Evolutionary conservation across 257 asterid species (phyloP).

Genomic region (Salvia splendens): DNA sequence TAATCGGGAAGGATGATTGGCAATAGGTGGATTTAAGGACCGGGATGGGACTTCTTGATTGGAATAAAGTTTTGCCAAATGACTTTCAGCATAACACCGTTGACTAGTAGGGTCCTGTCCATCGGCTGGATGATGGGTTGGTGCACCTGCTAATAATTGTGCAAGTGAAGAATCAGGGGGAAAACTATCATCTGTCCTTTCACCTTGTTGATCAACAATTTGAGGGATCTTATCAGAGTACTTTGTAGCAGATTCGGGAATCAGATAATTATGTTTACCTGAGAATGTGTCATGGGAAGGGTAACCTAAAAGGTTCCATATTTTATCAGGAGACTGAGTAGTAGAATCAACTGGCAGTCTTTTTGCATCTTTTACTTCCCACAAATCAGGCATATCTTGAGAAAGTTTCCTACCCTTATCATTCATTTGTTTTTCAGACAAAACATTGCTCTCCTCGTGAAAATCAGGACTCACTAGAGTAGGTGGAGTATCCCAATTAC

Average conservation of each 20-base stretch:
- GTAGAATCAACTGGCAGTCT: slow-evolving; percentile 37
- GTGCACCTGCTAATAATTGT: slow-evolving; percentile 33
- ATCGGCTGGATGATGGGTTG: slow-evolving; percentile 37
- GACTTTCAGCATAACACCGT: slow-evolving; percentile 29
- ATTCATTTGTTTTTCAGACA: slow-evolving; percentile 41
- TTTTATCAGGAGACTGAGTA: slow-evolving; percentile 36
- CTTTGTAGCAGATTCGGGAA: slow-evolving; percentile 41
- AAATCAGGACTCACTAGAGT: slow-evolving; percentile 41
- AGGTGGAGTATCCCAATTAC: slow-evolving; percentile 42
- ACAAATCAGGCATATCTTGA: slow-evolving; percentile 36
- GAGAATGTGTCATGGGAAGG: slow-evolving; percentile 36
- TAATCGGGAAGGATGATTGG: slow-evolving; percentile 36
- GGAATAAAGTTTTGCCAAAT: slow-evolving; percentile 33
- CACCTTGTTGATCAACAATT: slow-evolving; percentile 44
- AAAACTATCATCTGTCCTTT: slow-evolving; percentile 39
- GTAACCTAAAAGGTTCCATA: slow-evolving; percentile 37
- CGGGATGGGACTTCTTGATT: slow-evolving; percentile 38
- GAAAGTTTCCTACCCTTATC: slow-evolving; percentile 35
- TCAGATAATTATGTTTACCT: slow-evolving; percentile 27
- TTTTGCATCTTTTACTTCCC: slow-evolving; percentile 38
- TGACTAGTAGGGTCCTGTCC: slow-evolving; percentile 30
- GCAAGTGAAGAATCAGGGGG: slow-evolving; percentile 37
- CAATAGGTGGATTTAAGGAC: slow-evolving; percentile 41
- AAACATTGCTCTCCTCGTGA: slow-evolving; percentile 35
- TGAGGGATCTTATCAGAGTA: slow-evolving; percentile 39